Evolutionary conservation across 2,329 filamentous ascomycete species (phyloP).

Genomic region (Aspergillus fructus): DNA sequence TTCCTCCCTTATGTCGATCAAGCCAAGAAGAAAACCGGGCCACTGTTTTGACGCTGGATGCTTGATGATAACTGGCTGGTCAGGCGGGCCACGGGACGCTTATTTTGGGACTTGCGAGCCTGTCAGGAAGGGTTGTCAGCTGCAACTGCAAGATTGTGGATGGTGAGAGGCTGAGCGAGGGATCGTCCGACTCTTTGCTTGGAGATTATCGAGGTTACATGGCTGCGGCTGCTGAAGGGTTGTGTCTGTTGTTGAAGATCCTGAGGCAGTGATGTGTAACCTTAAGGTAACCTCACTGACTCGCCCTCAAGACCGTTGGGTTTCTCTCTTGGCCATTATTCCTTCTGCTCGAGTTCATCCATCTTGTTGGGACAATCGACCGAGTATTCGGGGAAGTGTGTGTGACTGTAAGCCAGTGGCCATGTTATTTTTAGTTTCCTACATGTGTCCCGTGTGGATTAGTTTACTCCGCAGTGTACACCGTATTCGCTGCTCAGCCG

Average conservation of each 20-base stretch:
- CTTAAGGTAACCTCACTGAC: constrained; percentile 6
- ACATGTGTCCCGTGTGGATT: not conserved
- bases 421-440: not conserved
- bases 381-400: not conserved
- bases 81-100: not conserved
- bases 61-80: not conserved
- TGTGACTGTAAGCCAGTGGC: not conserved
- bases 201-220: constrained; percentile 1
- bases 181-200: not conserved
- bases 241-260: not conserved
- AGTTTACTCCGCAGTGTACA: not conserved
- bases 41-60: no score
- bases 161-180: not conserved
- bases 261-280: constrained; percentile 4
- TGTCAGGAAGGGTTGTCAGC: not conserved
- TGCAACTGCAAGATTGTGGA: not conserved
- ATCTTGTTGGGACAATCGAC: not conserved
- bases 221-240: not conserved
- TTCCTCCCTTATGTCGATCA: not conserved
- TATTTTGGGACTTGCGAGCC: not conserved
- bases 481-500: not conserved
- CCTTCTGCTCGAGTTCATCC: not conserved
- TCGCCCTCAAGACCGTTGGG: not conserved
- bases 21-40: not conserved
- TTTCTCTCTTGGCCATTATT: no score